phyloP scores from a whole-genome alignment of 805 yeast species.

The Blastobotrys americana region DNA sequence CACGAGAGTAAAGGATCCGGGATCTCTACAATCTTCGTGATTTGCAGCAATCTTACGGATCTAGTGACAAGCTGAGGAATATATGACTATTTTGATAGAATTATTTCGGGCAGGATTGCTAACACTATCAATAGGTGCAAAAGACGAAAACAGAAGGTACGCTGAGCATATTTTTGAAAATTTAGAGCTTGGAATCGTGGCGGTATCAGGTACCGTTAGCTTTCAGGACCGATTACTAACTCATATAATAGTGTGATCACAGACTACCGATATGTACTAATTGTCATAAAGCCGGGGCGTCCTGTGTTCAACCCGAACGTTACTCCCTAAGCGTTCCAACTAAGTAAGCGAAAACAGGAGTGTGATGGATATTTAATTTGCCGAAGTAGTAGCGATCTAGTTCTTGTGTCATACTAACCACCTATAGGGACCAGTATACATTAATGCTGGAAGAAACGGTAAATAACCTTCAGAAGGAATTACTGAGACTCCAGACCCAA shows the following conservation, averaged over 20 bases:
- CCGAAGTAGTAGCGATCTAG: no score
- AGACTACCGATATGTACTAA: slow-evolving; percentile 58
- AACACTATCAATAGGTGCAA: no score
- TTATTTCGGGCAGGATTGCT: no score
- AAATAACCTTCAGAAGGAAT: slow-evolving; percentile 41
- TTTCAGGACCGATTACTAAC: not conserved
- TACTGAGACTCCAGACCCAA: slow-evolving; percentile 15
- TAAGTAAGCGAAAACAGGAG: slow-evolving; percentile 26
- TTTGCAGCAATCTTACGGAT: not conserved
- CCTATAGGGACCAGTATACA: slow-evolving; percentile 45
- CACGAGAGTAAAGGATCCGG: not conserved
- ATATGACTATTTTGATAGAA: not conserved
- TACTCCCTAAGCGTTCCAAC: slow-evolving; percentile 40
- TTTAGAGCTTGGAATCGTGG: not conserved
- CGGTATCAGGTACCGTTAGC: not conserved
- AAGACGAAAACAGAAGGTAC: slow-evolving; percentile 18
- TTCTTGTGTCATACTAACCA: no score
- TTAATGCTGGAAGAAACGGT: slow-evolving; percentile 48
- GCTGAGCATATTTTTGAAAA: not conserved
- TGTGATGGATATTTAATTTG: no score
- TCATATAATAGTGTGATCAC: slow-evolving; percentile 45
- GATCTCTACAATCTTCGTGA: not conserved
- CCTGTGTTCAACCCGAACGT: slow-evolving; percentile 58
- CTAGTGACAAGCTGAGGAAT: slow-evolving; percentile 1
- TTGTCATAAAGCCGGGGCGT: slow-evolving; percentile 55